Conservation (phyloP, 1,139 yeast genomes). For the Saccharomyces hybrid region DNA sequence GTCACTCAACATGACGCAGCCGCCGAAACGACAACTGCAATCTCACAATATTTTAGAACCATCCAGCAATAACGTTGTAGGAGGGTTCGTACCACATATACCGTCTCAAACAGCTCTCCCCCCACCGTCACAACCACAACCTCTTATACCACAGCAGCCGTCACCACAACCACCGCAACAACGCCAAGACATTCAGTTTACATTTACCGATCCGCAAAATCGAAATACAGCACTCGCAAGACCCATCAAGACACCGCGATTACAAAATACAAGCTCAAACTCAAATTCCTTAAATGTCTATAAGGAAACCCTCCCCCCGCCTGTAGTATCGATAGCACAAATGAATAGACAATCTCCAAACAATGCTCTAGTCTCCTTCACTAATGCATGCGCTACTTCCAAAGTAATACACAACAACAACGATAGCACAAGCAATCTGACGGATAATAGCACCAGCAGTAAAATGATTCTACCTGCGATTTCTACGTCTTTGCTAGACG, state of each 20-base stretch:
- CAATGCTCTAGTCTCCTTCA: slow-evolving; percentile 18
- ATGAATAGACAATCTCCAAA: slow-evolving; percentile 12
- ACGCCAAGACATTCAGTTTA: background rate
- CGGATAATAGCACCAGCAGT: background rate
- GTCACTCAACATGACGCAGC: slow-evolving; percentile 2
- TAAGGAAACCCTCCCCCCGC: background rate
- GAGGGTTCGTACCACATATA: background rate
- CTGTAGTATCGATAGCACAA: slow-evolving; percentile 6
- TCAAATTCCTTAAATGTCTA: background rate
- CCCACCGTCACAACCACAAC: background rate
- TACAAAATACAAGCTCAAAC: background rate
- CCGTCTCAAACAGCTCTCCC: background rate
- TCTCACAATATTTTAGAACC: background rate
- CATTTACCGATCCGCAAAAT: background rate
- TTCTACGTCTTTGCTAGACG: slow-evolving; percentile 4
- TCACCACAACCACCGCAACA: background rate
- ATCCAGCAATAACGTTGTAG: slow-evolving; percentile 1
- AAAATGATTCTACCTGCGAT: slow-evolving; percentile 4
- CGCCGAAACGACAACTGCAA: slow-evolving; percentile 7
- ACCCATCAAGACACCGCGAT: slow-evolving; percentile 3
- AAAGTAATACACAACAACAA: slow-evolving; percentile 7
- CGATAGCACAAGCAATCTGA: background rate
- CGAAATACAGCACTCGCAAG: slow-evolving; percentile 5
- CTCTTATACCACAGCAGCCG: background rate
- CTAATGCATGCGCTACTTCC: slow-evolving; percentile 13